phyloP scores from a whole-genome alignment of 129 eudicot species.

The Gnaphalium uliginosum region DNA sequence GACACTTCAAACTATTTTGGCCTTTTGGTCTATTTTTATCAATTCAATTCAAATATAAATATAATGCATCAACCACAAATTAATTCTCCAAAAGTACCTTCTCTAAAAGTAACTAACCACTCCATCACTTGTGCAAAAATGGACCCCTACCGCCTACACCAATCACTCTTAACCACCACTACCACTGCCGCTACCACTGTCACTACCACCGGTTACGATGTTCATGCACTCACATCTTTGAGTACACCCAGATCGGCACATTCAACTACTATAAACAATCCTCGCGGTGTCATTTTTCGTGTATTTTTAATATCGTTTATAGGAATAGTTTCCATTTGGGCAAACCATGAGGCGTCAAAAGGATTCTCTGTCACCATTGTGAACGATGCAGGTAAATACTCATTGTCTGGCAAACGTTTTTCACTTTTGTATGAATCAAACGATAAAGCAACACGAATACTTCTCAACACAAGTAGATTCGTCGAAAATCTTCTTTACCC shows the following conservation, averaged over 20 bases:
- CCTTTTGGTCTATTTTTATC: not conserved
- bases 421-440: conserved; percentile 54
- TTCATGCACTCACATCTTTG: not conserved
- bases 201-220: not conserved
- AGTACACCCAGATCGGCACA: not conserved
- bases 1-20: not conserved
- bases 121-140: conserved; percentile 13
- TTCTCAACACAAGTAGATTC: conserved; percentile 41
- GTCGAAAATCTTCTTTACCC: conserved; percentile 56
- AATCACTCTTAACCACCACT: conserved; percentile 34
- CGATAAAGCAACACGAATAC: conserved; percentile 54
- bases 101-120: not conserved
- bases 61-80: not conserved
- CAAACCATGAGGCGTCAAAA: conserved; percentile 69
- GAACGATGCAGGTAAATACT: conserved; percentile 45
- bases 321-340: conserved; percentile 50
- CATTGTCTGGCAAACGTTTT: conserved; percentile 40
- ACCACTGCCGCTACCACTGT: not conserved
- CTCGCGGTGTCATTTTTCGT: conserved; percentile 37
- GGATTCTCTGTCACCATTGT: conserved; percentile 49
- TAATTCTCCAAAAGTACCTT: not conserved
- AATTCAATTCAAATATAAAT: not conserved
- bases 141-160: conserved; percentile 24
- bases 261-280: conserved; percentile 12
- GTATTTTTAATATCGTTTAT: conserved; percentile 35